Evolutionary conservation across 441 rosid species (phyloP).

Genomic region (Erodium texanum): DNA sequence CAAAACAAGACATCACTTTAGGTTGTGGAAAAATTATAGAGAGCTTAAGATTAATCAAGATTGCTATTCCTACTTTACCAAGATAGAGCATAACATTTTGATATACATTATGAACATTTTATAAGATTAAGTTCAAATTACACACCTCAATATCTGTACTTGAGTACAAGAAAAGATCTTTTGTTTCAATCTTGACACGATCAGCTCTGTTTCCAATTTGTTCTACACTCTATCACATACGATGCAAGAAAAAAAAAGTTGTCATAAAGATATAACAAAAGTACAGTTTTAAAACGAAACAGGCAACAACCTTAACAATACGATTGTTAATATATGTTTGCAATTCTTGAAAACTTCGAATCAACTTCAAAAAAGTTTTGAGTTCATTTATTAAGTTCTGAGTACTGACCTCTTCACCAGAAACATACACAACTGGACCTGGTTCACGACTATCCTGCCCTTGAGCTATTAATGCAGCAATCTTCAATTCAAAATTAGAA

Average conservation of each 20-base stretch:
- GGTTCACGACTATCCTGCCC: slow-evolving; percentile 39
- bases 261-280: not conserved
- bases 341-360: not conserved
- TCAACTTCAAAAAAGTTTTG: not conserved
- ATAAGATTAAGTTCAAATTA: slow-evolving; percentile 6
- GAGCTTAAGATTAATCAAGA: not conserved
- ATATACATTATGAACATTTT: not conserved
- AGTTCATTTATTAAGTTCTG: not conserved
- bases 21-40: not conserved
- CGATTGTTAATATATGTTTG: not conserved
- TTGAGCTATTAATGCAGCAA: slow-evolving; percentile 63
- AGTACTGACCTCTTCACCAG: slow-evolving; percentile 83
- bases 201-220: slow-evolving; percentile 88
- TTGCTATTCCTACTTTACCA: not conserved
- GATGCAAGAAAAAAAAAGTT: slow-evolving; percentile 12
- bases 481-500: slow-evolving; percentile 32
- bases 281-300: not conserved
- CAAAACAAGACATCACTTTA: not conserved
- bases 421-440: slow-evolving; percentile 77
- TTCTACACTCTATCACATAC: slow-evolving; percentile 66
- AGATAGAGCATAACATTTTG: not conserved
- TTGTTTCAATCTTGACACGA: slow-evolving; percentile 54
- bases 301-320: not conserved
- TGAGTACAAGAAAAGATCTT: slow-evolving; percentile 66
- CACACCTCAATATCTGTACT: slow-evolving; percentile 85